A percentile compares a stretch with the other conserved stretches of the same genome.
phyloP scores from a whole-genome alignment of 441 rosid species.

The Gossypium davidsonii region DNA sequence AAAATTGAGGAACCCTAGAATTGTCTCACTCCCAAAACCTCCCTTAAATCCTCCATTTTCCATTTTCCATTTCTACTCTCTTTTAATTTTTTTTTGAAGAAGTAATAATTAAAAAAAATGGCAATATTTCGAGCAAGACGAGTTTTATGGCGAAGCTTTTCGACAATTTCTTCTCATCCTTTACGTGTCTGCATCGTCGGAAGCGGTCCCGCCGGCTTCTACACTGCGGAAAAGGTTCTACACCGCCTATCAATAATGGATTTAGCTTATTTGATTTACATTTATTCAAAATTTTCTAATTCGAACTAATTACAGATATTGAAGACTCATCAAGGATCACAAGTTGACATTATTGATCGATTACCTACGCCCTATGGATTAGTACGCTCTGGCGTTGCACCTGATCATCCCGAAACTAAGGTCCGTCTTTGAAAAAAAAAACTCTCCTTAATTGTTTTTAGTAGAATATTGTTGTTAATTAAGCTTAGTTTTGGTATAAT shows the following conservation, averaged over 20 bases:
- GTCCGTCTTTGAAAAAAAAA: conserved; percentile 20
- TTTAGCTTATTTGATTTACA: background rate
- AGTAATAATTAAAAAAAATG: conserved; percentile 10
- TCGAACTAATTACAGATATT: conserved; percentile 40
- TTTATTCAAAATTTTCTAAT: background rate
- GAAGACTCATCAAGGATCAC: conserved; percentile 58
- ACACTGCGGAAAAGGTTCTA: conserved; percentile 78
- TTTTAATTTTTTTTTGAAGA: background rate
- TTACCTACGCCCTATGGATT: conserved; percentile 88
- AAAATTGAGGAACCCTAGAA: background rate
- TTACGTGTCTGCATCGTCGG: conserved; percentile 86
- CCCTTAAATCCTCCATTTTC: background rate
- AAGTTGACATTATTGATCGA: conserved; percentile 75
- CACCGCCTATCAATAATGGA: background rate
- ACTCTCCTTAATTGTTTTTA: background rate
- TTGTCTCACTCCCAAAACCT: background rate
- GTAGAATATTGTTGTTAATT: conserved; percentile 24
- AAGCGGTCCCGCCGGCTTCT: conserved; percentile 91
- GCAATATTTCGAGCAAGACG: conserved; percentile 24
- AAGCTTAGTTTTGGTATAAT: conserved; percentile 42
- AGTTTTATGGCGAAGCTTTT: conserved; percentile 38
- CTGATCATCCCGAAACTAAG: conserved; percentile 96
- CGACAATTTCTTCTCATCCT: conserved; percentile 38
- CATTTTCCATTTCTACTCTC: background rate
- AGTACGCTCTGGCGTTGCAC: conserved; percentile 90